Conservation (phyloP, 129 eudicot genomes). For the Artemisia argyi region DNA sequence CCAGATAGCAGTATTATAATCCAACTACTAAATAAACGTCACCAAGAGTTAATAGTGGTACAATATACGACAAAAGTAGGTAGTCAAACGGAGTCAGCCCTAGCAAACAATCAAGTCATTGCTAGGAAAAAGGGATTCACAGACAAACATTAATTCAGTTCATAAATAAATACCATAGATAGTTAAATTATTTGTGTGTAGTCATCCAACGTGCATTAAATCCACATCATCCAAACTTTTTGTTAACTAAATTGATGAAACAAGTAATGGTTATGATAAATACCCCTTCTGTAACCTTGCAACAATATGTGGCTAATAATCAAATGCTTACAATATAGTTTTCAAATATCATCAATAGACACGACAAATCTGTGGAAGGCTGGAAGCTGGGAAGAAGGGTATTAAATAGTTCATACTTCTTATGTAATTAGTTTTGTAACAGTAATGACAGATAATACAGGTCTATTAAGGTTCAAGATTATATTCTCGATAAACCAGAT, state of each 20-base stretch:
- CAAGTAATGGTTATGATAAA: slow-evolving; percentile 1
- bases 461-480: background rate
- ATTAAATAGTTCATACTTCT: background rate
- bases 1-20: background rate
- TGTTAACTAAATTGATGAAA: background rate
- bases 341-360: background rate
- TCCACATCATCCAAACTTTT: background rate
- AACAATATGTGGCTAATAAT: slow-evolving; percentile 8
- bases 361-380: background rate
- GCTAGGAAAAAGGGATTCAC: background rate
- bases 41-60: background rate
- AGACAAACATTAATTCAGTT: background rate
- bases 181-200: background rate
- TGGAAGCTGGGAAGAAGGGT: too few relatives aligned
- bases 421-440: background rate
- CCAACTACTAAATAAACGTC: background rate
- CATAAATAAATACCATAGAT: slow-evolving; percentile 4
- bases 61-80: background rate
- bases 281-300: background rate
- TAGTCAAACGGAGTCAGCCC: background rate
- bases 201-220: slow-evolving; percentile 12
- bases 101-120: background rate
- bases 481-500: background rate
- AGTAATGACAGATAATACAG: background rate
- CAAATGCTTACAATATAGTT: slow-evolving; percentile 8